Base-by-base conservation (phyloP, 768 basidiomycete species). In the Phanerochaete carnosa region DNA sequence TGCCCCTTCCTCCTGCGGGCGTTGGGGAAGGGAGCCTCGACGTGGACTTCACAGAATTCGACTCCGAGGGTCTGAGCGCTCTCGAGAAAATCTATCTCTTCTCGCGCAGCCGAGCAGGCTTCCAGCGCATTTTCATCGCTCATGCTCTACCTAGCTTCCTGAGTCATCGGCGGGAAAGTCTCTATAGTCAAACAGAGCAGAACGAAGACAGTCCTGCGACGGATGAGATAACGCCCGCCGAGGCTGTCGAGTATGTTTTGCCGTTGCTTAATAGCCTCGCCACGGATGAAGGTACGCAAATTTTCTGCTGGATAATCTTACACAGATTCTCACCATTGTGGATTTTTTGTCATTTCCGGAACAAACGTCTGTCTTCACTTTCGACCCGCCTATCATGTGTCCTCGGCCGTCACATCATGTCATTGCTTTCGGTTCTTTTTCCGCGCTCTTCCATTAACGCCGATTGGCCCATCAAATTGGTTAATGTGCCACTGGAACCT, bases 11-110 rank as follows among this genome's bases (percentile, higher is more conserved):
- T 3, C 49, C 56, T 22, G 39, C 45, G 47, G 35, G 16, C 58
- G n/a, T 57, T 19, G n/a, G 25, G 16, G 60, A 61, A 33, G 30
- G 33, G 8, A 37, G n/a, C 16, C 39, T 62, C 22, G 70, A 70
- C 23, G 52, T 74, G 28, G 79, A 80, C 60, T 73, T 79, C 33
- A 72, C 75, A 11, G 68, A 71, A 55, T 65, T 87, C 68, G 93
- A 95, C 65, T 91, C 94, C 65, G 92, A 93, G 63, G 84, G 85
- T 57, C 80, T 95, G 62, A 91, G 77, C 72, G 83, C 91, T 23
- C 84, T 98, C 51, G 95, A 98, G 76, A 88, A 90, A 69, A 95
- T 96, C 62, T 97, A 94, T 75, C 83, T 97, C 54, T 92, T 93
- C 67, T 88, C 89, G 62, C 81, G 88, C 62, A 94, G 92, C 74